A percentile compares a stretch with the other conserved stretches of the same genome.
Conservation (phyloP, 352 stramenopile species). For the Globisporangium recalcitrans region DNA sequence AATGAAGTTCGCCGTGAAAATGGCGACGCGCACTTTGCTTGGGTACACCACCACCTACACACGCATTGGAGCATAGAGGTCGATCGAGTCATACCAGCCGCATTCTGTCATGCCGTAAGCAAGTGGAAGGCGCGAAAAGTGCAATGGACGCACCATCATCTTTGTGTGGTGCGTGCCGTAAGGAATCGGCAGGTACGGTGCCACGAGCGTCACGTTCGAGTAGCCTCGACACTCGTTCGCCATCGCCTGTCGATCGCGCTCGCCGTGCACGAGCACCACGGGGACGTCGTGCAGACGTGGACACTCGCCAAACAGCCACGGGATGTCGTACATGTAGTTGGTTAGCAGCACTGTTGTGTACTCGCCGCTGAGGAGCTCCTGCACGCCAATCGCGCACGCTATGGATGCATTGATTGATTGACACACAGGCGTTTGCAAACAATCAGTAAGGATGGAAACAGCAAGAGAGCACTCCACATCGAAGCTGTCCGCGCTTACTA, state of each 20-base stretch:
- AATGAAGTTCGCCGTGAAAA: constrained; percentile 86
- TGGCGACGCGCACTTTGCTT: constrained; percentile 61
- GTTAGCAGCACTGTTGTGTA: constrained; percentile 64
- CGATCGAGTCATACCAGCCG: not conserved
- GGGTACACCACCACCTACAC: constrained; percentile 48
- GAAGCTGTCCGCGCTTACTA: constrained; percentile 21
- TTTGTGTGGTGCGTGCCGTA: constrained; percentile 88
- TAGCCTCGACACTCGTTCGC: constrained; percentile 50
- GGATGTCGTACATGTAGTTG: constrained; percentile 80
- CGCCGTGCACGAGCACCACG: constrained; percentile 74
- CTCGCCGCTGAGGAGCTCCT: constrained; percentile 48
- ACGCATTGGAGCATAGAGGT: not conserved
- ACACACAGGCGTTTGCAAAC: not conserved
- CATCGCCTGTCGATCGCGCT: constrained; percentile 54
- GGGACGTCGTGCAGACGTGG: constrained; percentile 51
- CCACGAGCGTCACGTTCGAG: constrained; percentile 51
- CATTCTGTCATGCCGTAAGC: no score
- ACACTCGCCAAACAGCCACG: constrained; percentile 66
- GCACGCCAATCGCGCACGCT: constrained; percentile 42
- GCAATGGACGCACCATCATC: constrained; percentile 38
- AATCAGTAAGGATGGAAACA: not conserved
- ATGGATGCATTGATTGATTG: not conserved
- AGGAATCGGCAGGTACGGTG: constrained; percentile 68
- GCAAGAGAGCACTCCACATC: constrained; percentile 1
- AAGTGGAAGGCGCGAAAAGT: not conserved